Conservation (phyloP, 1,284 basidiomycete species). For the Tylopilus orsonianus region DNA sequence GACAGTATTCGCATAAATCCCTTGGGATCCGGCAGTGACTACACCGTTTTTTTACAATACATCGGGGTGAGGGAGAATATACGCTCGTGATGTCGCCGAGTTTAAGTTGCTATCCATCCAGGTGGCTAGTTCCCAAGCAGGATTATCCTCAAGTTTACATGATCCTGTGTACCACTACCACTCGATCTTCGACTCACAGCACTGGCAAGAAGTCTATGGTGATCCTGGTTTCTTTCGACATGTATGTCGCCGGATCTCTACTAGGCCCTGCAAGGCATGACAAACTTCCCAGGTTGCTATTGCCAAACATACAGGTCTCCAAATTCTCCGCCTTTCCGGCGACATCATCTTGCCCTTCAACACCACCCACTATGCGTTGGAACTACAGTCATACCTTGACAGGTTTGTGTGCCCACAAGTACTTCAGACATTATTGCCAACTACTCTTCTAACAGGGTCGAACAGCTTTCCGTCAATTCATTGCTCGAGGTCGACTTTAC, state of each 20-base stretch:
- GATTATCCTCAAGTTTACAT: constrained; percentile 45
- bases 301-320: constrained; percentile 65
- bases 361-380: constrained; percentile 66
- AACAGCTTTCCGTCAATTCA: constrained; percentile 24
- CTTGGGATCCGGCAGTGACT: constrained; percentile 69
- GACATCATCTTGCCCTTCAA: constrained; percentile 68
- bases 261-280: neutral
- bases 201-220: constrained; percentile 71
- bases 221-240: constrained; percentile 75
- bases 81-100: neutral
- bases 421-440: neutral
- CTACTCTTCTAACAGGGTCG: constrained; percentile 31
- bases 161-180: constrained; percentile 79
- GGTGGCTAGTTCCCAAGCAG: constrained; percentile 55
- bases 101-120: constrained; percentile 25
- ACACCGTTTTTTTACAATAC: constrained; percentile 65
- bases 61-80: constrained; percentile 48
- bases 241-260: constrained; percentile 35
- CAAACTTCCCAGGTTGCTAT: constrained; percentile 50
- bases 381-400: constrained; percentile 50
- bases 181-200: constrained; percentile 72
- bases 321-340: constrained; percentile 61
- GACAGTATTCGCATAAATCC: constrained; percentile 37
- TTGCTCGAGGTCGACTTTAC: constrained; percentile 34
- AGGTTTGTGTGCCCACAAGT: constrained; percentile 34